Conservation (phyloP, 805 yeast genomes). For the Candida xyloterini region DNA sequence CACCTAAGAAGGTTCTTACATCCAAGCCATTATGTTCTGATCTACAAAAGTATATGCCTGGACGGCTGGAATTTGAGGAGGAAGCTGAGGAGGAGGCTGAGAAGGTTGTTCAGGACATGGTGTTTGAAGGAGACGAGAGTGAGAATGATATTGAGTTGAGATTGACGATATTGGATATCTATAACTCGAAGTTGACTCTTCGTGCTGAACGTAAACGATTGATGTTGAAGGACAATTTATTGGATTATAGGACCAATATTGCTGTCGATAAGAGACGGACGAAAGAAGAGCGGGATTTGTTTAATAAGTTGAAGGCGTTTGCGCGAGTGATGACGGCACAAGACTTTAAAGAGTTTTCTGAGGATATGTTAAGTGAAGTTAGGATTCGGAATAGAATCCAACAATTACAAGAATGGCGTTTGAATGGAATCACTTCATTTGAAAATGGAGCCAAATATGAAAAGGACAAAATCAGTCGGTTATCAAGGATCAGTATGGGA, state of each 20-base stretch:
- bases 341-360: conserved; percentile 75
- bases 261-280: conserved; percentile 80
- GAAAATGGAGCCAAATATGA: conserved; percentile 86
- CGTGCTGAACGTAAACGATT: conserved; percentile 91
- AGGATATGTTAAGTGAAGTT: conserved; percentile 73
- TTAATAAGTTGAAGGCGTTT: conserved; percentile 72
- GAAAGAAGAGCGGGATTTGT: conserved; percentile 85
- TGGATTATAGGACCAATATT: conserved; percentile 82
- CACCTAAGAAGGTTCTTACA: conserved; percentile 83
- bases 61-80: conserved; percentile 92
- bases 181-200: conserved; percentile 82
- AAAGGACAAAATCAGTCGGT: conserved; percentile 74
- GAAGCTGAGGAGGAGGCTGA: conserved; percentile 98
- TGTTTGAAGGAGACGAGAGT: conserved; percentile 90
- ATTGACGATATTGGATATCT: conserved; percentile 81
- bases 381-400: conserved; percentile 77
- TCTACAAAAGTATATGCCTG: conserved; percentile 98
- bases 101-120: conserved; percentile 88
- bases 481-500: conserved; percentile 31
- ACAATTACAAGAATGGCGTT: conserved; percentile 91
- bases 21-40: conserved; percentile 97
- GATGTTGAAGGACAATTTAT: conserved; percentile 67
- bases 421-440: conserved; percentile 78
- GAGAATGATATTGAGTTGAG: conserved; percentile 87
- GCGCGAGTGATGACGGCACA: conserved; percentile 75